These are phyloP conservation scores for Trametes villosa DNA, from an alignment of 768 basidiomycete genomes.

Conservation along the genomic window DNA sequence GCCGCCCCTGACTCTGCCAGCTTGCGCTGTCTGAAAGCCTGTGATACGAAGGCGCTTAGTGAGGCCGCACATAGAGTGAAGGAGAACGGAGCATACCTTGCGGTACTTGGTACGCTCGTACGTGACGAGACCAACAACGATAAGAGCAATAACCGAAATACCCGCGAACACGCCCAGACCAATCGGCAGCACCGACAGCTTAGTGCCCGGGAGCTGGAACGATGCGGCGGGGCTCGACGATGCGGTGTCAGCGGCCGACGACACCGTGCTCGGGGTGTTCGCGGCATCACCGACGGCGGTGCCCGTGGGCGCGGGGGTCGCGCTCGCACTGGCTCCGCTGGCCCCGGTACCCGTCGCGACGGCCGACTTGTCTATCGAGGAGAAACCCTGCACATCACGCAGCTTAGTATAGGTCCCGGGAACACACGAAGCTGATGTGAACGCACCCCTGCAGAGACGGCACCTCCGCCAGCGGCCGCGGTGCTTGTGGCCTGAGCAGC, in stretches of 20 bases:
- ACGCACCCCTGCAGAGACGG: conserved; percentile 23
- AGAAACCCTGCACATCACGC: conserved; percentile 4
- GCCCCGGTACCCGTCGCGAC: conserved; percentile 12
- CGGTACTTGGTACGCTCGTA: conserved; percentile 88
- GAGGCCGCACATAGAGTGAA: not conserved
- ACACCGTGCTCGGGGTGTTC: not conserved
- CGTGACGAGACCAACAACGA: conserved; percentile 82
- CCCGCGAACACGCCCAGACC: conserved; percentile 86
- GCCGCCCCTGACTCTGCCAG: conserved; percentile 63
- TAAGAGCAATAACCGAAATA: conserved; percentile 81
- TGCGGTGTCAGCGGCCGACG: conserved; percentile 38
- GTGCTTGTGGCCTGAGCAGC: not conserved
- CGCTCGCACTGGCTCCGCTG: not conserved
- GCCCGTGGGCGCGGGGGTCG: conserved; percentile 25
- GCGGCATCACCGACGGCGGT: conserved; percentile 6
- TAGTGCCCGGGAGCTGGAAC: conserved; percentile 74
- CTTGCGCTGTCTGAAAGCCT: conserved; percentile 78
- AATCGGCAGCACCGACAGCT: conserved; percentile 75
- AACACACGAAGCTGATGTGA: not conserved
- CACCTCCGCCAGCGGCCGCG: conserved; percentile 16
- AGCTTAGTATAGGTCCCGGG: not conserved
- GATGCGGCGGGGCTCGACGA: conserved; percentile 38
- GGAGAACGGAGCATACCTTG: conserved; percentile 54
- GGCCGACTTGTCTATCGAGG: conserved; percentile 14
- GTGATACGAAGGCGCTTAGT: conserved; percentile 3